A percentile compares a stretch with the other conserved stretches of the same genome.
phyloP scores from a whole-genome alignment of 768 basidiomycete species.

The Kwoniella bestiolae region DNA sequence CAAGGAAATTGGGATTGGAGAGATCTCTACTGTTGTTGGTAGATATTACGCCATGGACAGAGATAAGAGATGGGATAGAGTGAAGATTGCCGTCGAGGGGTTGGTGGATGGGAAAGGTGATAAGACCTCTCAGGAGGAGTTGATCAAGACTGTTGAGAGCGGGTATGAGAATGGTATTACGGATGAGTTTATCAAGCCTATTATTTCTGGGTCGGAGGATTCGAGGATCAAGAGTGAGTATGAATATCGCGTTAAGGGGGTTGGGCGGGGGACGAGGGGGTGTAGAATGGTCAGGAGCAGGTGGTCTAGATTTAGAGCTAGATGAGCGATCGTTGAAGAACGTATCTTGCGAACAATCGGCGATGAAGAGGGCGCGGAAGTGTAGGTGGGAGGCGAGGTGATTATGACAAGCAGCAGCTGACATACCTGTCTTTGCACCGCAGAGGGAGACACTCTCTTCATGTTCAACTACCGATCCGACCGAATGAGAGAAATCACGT shows the following conservation, averaged over 20 bases:
- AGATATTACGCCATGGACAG: constrained; percentile 97
- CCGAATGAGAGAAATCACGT: constrained; percentile 88
- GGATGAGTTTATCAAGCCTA: constrained; percentile 94
- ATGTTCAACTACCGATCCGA: constrained; percentile 98
- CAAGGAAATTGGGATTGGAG: constrained; percentile 69
- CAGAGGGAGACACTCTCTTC: constrained; percentile 86
- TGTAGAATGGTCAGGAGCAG: too few relatives aligned
- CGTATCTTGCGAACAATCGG: too few relatives aligned
- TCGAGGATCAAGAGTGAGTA: constrained; percentile 77
- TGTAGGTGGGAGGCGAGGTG: constrained; percentile 9
- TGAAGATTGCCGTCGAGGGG: constrained; percentile 86
- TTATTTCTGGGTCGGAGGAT: constrained; percentile 78
- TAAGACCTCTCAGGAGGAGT: constrained; percentile 62
- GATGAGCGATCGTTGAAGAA: too few relatives aligned
- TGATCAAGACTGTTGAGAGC: constrained; percentile 70
- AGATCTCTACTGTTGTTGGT: constrained; percentile 82
- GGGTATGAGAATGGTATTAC: constrained; percentile 84
- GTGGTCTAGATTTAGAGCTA: too few relatives aligned
- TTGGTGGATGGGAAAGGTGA: constrained; percentile 74
- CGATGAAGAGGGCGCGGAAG: constrained; percentile 3
- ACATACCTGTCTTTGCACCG: neutral
- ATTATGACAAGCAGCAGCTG: neutral
- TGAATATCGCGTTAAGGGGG: neutral
- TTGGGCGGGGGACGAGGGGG: neutral
- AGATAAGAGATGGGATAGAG: constrained; percentile 93